Conservation (phyloP, 2,329 filamentous ascomycete genomes). For the Cordyceps fumosorosea region DNA sequence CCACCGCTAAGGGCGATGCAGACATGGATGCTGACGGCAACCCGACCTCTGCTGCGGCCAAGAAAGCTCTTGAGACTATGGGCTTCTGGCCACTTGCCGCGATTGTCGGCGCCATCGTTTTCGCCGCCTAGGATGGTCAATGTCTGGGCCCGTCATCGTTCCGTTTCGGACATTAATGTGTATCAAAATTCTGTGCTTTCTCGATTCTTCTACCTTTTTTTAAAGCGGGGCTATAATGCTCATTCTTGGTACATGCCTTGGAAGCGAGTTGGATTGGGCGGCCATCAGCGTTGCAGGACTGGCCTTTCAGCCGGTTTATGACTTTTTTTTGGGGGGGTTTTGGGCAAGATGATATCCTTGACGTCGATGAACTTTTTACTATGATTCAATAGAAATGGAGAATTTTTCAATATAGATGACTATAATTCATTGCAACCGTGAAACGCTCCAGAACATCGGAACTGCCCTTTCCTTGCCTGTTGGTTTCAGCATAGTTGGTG, state of each 20-base stretch:
- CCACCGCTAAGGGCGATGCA: slow-evolving; percentile 36
- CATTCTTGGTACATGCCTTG: background rate
- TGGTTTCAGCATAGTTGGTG: slow-evolving; percentile 3
- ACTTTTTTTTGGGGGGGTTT: background rate
- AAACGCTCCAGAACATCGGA: background rate
- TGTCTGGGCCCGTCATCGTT: background rate
- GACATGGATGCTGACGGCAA: slow-evolving; percentile 36
- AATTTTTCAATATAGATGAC: background rate
- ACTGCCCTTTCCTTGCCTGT: background rate
- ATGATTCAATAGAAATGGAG: background rate
- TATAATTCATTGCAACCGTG: background rate
- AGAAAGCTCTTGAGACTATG: slow-evolving; percentile 28
- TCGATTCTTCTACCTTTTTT: background rate
- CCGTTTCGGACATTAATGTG: background rate
- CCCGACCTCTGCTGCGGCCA: slow-evolving; percentile 28
- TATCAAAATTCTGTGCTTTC: background rate
- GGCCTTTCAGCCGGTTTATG: background rate
- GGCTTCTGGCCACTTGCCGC: slow-evolving; percentile 46
- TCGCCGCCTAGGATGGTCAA: slow-evolving; percentile 28
- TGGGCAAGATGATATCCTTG: slow-evolving; percentile 8
- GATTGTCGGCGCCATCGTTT: slow-evolving; percentile 38
- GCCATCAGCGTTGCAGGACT: background rate
- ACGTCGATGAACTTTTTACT: background rate
- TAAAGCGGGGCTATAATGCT: background rate
- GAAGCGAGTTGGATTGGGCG: background rate